phyloP scores from a whole-genome alignment of 768 basidiomycete genomes.

The Auricularia sp. region DNA sequence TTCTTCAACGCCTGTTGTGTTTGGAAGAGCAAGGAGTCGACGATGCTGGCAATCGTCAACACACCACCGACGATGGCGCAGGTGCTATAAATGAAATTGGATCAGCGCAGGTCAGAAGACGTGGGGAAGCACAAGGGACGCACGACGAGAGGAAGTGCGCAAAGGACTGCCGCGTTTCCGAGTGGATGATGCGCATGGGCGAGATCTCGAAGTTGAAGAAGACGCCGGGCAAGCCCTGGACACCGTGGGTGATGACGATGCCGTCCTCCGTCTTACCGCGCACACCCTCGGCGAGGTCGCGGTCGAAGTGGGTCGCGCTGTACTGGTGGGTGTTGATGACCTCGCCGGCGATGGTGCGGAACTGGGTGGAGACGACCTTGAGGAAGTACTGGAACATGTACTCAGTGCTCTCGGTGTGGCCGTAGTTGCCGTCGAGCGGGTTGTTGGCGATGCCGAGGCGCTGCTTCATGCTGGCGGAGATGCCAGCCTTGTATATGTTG shows the following conservation, averaged over 20 bases:
- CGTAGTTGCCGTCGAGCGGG: conserved; percentile 64
- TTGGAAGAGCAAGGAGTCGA: conserved; percentile 83
- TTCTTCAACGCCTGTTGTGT: conserved; percentile 64
- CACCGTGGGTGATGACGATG: conserved; percentile 65
- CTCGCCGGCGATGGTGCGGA: conserved; percentile 71
- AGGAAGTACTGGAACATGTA: conserved; percentile 99
- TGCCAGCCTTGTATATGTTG: conserved; percentile 52
- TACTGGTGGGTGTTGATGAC: conserved; percentile 89
- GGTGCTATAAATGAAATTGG: conserved; percentile 41
- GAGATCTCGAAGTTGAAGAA: conserved; percentile 97
- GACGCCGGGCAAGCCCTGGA: conserved; percentile 50
- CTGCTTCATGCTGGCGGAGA: conserved; percentile 53
- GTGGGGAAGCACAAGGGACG: conserved; percentile 22
- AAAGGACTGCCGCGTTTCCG: conserved; percentile 86
- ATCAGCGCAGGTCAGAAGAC: background rate
- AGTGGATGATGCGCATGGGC: conserved; percentile 87
- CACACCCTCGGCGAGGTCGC: conserved; percentile 63
- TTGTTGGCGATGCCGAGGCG: conserved; percentile 63
- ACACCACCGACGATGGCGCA: conserved; percentile 98
- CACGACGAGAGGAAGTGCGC: conserved; percentile 98
- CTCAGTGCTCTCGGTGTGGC: conserved; percentile 64
- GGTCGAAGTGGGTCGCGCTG: conserved; percentile 92
- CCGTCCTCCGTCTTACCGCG: conserved; percentile 51
- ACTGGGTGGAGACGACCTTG: conserved; percentile 95
- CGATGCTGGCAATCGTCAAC: conserved; percentile 80